phyloP scores from a whole-genome alignment of 148 eudicot species.

The Nyssa sinensis region DNA sequence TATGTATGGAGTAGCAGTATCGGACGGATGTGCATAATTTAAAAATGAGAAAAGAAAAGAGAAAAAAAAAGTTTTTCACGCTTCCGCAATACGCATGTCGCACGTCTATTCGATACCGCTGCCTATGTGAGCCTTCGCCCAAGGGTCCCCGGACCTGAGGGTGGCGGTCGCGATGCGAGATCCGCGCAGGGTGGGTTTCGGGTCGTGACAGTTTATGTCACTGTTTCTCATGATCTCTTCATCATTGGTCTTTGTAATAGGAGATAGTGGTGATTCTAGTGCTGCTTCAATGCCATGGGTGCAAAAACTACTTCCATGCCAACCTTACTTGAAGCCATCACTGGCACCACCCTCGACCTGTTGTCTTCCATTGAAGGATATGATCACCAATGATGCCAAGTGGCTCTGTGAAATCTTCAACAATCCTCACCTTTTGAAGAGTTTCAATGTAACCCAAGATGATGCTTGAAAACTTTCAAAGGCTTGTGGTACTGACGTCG shows the following conservation, averaged over 20 bases:
- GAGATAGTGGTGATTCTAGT: background rate
- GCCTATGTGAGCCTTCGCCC: too few relatives aligned
- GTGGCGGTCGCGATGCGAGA: too few relatives aligned
- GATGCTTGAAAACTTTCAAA: constrained; percentile 16
- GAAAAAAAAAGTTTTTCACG: too few relatives aligned
- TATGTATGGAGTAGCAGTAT: too few relatives aligned
- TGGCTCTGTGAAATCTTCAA: constrained; percentile 15
- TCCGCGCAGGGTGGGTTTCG: too few relatives aligned
- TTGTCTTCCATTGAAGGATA: constrained; percentile 13
- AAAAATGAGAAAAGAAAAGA: too few relatives aligned
- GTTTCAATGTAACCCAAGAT: constrained; percentile 7
- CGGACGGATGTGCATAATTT: too few relatives aligned
- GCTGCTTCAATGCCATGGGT: constrained; percentile 2
- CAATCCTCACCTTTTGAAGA: constrained; percentile 6
- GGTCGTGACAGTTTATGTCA: too few relatives aligned
- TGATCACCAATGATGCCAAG: background rate
- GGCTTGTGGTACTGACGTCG: constrained; percentile 10
- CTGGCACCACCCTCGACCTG: constrained; percentile 3
- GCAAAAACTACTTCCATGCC: constrained; percentile 12
- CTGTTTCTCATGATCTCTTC: background rate
- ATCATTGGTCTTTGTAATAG: background rate
- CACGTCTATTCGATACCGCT: too few relatives aligned
- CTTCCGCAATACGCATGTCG: too few relatives aligned
- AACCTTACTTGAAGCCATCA: background rate
- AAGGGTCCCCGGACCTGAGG: too few relatives aligned